These are phyloP conservation scores for Boletus sp. DNA, from an alignment of 768 basidiomycete species.

Conservation along the genomic window DNA sequence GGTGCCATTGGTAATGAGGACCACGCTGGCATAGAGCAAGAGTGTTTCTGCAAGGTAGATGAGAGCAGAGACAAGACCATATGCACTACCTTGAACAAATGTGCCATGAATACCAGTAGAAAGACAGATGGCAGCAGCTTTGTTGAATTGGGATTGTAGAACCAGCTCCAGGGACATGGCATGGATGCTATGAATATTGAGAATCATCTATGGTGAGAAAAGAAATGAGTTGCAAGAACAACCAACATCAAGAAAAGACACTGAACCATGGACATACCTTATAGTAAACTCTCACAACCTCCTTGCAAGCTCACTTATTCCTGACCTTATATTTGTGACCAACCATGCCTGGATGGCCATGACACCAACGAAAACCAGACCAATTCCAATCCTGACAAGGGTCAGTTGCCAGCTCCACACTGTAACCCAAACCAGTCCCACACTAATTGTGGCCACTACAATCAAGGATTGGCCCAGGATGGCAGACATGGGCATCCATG, in stretches of 20 bases:
- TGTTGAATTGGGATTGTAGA: slow-evolving; percentile 67
- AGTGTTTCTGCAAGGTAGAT: slow-evolving; percentile 90
- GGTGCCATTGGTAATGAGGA: slow-evolving; percentile 75
- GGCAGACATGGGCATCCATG: slow-evolving; percentile 67
- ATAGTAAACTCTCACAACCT: slow-evolving; percentile 80
- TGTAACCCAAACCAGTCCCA: slow-evolving; percentile 90
- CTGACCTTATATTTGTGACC: slow-evolving; percentile 66
- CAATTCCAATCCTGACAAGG: slow-evolving; percentile 83
- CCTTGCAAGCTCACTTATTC: slow-evolving; percentile 86
- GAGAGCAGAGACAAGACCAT: slow-evolving; percentile 74
- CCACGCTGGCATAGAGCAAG: slow-evolving; percentile 85
- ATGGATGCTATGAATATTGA: slow-evolving; percentile 83
- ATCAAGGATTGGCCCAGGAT: slow-evolving; percentile 72
- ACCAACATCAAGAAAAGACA: background rate
- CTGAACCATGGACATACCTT: slow-evolving; percentile 56
- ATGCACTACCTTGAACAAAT: slow-evolving; percentile 81
- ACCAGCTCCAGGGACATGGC: slow-evolving; percentile 79
- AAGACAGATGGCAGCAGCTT: slow-evolving; percentile 57
- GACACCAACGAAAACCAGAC: slow-evolving; percentile 72
- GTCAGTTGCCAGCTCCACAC: slow-evolving; percentile 89
- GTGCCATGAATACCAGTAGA: slow-evolving; percentile 73
- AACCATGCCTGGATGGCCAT: slow-evolving; percentile 76
- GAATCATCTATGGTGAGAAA: slow-evolving; percentile 49
- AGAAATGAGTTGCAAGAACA: background rate
- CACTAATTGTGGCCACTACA: slow-evolving; percentile 72